Evolutionary conservation across 306 rosid species (phyloP).

Genomic region (Begonia loranthoides): DNA sequence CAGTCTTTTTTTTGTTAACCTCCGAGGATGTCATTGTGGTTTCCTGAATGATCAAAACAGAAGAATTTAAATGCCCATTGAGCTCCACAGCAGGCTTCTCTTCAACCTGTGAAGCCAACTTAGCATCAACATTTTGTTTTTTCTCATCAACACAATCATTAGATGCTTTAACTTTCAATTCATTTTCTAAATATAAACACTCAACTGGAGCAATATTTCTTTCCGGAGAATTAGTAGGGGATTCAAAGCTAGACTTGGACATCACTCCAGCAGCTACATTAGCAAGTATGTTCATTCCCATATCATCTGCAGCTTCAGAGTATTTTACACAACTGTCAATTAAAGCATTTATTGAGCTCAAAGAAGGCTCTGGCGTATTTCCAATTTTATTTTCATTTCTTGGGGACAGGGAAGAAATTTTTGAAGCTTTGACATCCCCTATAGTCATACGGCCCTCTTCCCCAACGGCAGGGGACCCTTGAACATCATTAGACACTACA

Average conservation of each 20-base stretch:
- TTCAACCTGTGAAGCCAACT: slow-evolving; percentile 16
- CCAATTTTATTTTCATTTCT: slow-evolving; percentile 40
- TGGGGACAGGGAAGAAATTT: slow-evolving; percentile 29
- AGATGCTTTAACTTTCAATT: slow-evolving; percentile 27
- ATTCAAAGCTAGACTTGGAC: slow-evolving; percentile 44
- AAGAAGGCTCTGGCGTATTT: slow-evolving; percentile 45
- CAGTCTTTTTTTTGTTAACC: slow-evolving; percentile 20
- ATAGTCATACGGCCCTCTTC: slow-evolving; percentile 31
- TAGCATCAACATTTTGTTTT: slow-evolving; percentile 21
- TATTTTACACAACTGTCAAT: slow-evolving; percentile 71
- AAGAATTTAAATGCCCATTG: slow-evolving; percentile 11
- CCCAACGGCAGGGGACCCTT: slow-evolving; percentile 30
- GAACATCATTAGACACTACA: slow-evolving; percentile 31
- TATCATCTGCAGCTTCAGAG: slow-evolving; percentile 61
- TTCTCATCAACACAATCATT: slow-evolving; percentile 14
- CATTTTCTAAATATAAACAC: slow-evolving; percentile 27
- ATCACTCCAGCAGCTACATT: slow-evolving; percentile 81
- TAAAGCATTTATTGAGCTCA: slow-evolving; percentile 67
- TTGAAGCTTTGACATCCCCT: slow-evolving; percentile 31
- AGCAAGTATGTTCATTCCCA: slow-evolving; percentile 82
- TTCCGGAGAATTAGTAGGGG: slow-evolving; percentile 44
- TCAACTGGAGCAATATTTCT: slow-evolving; percentile 33
- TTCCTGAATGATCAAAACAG: background rate
- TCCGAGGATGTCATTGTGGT: slow-evolving; percentile 8
- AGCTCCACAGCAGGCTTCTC: slow-evolving; percentile 18